A percentile compares a stretch with the other conserved stretches of the same genome.
Evolutionary conservation across 2,329 filamentous ascomycete genomes (phyloP).

Genomic region (Pseudogymnoascus sp.): DNA sequence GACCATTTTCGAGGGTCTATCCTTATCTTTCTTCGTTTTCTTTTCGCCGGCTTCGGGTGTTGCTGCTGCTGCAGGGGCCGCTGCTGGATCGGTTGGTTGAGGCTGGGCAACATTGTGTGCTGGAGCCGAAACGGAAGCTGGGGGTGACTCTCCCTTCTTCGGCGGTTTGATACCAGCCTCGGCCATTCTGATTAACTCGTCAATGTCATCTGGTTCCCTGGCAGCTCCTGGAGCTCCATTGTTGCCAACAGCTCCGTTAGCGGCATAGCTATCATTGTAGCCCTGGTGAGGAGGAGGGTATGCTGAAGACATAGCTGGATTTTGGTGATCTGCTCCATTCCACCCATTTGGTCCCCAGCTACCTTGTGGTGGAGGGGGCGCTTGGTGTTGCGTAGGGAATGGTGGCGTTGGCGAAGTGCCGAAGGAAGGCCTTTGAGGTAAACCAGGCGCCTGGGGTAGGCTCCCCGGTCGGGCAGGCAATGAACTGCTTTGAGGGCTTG

Average conservation of each 20-base stretch:
- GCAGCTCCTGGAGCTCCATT: slow-evolving; percentile 39
- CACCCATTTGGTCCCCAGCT: slow-evolving; percentile 30
- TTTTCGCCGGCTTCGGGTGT: slow-evolving; percentile 41
- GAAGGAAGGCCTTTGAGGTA: slow-evolving; percentile 54
- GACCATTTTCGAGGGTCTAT: slow-evolving; percentile 63
- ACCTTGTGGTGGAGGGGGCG: slow-evolving; percentile 20
- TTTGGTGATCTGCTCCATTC: slow-evolving; percentile 28
- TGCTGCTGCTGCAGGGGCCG: slow-evolving; percentile 29
- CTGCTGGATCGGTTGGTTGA: slow-evolving; percentile 38
- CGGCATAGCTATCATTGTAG: slow-evolving; percentile 26
- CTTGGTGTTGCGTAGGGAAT: slow-evolving; percentile 13
- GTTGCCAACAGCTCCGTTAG: slow-evolving; percentile 38
- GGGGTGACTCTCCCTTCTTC: slow-evolving; percentile 33
- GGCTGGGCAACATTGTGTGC: slow-evolving; percentile 21
- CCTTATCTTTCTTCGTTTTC: slow-evolving; percentile 61
- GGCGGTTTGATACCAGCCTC: slow-evolving; percentile 50
- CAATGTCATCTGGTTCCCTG: slow-evolving; percentile 51
- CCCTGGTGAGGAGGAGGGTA: slow-evolving; percentile 29
- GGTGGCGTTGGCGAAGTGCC: slow-evolving; percentile 33
- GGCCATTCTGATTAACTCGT: slow-evolving; percentile 56
- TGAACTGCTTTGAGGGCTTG: slow-evolving; percentile 30
- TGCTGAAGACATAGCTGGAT: slow-evolving; percentile 31
- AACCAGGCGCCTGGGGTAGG: slow-evolving; percentile 45
- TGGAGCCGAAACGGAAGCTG: slow-evolving; percentile 34
- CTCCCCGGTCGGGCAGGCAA: slow-evolving; percentile 40